Percentiles rank a stretch among this genome's conserved stretches.
These are phyloP conservation scores for Fusarium caatingaense DNA, from an alignment of 2,329 filamentous ascomycete genomes.

Conservation along the genomic window DNA sequence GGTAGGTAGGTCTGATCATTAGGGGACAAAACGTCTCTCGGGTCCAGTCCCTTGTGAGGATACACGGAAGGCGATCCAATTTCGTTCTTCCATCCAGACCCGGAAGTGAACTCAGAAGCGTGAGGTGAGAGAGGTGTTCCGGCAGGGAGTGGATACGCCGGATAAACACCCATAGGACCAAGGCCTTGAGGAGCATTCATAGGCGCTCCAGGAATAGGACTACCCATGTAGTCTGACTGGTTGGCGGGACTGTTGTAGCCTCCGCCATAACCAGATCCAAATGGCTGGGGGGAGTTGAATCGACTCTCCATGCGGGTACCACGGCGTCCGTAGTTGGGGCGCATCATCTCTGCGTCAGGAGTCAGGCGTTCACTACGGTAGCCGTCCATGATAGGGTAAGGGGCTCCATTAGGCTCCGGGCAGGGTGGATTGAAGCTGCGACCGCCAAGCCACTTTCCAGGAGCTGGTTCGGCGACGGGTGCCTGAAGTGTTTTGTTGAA, in stretches of 20 bases:
- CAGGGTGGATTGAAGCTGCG: slow-evolving; percentile 55
- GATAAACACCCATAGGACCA: slow-evolving; percentile 53
- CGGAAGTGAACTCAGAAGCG: slow-evolving; percentile 77
- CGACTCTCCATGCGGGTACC: slow-evolving; percentile 61
- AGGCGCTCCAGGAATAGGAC: slow-evolving; percentile 50
- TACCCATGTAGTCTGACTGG: slow-evolving; percentile 54
- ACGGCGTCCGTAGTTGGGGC: slow-evolving; percentile 58
- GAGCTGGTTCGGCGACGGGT: slow-evolving; percentile 52
- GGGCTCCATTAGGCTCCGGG: slow-evolving; percentile 52
- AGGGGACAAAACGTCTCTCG: slow-evolving; percentile 57
- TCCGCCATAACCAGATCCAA: slow-evolving; percentile 52
- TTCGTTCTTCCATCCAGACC: slow-evolving; percentile 66
- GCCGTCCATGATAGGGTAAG: slow-evolving; percentile 54
- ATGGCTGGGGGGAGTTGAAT: slow-evolving; percentile 52
- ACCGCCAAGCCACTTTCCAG: slow-evolving; percentile 59
- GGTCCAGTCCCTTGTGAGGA: slow-evolving; percentile 23
- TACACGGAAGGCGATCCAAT: slow-evolving; percentile 50
- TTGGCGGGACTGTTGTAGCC: slow-evolving; percentile 50
- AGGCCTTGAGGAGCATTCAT: slow-evolving; percentile 52
- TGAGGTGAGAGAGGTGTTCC: slow-evolving; percentile 78
- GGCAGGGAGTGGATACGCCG: slow-evolving; percentile 65
- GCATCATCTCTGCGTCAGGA: slow-evolving; percentile 62
- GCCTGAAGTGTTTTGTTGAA: slow-evolving; percentile 53
- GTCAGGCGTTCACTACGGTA: slow-evolving; percentile 61
- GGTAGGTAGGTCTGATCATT: slow-evolving; percentile 83